Conservation (phyloP, 495 filamentous ascomycete genomes). For the Lophiostoma macrostomum region DNA sequence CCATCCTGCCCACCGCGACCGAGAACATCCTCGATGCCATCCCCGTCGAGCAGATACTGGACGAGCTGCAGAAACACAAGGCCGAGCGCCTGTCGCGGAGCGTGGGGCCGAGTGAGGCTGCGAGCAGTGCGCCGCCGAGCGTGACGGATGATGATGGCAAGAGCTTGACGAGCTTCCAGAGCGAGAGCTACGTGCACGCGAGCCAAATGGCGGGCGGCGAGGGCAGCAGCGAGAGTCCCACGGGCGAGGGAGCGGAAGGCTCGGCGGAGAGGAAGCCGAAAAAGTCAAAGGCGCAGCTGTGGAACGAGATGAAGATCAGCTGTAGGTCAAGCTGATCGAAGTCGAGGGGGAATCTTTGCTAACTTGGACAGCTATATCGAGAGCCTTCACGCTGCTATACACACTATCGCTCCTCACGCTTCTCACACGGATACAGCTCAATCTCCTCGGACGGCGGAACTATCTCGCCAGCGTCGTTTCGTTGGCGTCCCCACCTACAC, state of each 20-base stretch:
- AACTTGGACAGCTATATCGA: conserved; percentile 67
- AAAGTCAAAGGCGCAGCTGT: conserved; percentile 86
- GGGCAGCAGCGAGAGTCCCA: conserved; percentile 34
- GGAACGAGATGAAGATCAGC: conserved; percentile 96
- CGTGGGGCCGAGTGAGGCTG: conserved; percentile 47
- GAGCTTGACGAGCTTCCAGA: conserved; percentile 72
- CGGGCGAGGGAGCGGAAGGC: conserved; percentile 32
- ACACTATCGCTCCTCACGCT: conserved; percentile 84
- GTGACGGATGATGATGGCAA: conserved; percentile 76
- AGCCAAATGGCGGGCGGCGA: conserved; percentile 61
- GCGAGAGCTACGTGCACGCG: conserved; percentile 74
- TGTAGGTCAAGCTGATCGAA: conserved; percentile 52
- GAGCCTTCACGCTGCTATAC: conserved; percentile 88
- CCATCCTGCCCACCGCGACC: conserved; percentile 86
- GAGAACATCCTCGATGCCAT: conserved; percentile 83
- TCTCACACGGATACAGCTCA: conserved; percentile 93
- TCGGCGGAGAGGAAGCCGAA: conserved; percentile 49
- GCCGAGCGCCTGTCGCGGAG: conserved; percentile 66
- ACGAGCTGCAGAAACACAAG: conserved; percentile 92
- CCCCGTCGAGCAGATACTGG: conserved; percentile 83
- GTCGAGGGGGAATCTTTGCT: not conserved
- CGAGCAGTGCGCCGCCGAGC: conserved; percentile 70
- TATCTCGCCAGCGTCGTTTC: conserved; percentile 94
- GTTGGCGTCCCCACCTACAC: conserved; percentile 61
- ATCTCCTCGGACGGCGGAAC: conserved; percentile 89